A percentile compares a stretch with the other conserved stretches of the same genome.
Conservation (phyloP, 257 asterid species). For the Solanum appendiculatum region DNA sequence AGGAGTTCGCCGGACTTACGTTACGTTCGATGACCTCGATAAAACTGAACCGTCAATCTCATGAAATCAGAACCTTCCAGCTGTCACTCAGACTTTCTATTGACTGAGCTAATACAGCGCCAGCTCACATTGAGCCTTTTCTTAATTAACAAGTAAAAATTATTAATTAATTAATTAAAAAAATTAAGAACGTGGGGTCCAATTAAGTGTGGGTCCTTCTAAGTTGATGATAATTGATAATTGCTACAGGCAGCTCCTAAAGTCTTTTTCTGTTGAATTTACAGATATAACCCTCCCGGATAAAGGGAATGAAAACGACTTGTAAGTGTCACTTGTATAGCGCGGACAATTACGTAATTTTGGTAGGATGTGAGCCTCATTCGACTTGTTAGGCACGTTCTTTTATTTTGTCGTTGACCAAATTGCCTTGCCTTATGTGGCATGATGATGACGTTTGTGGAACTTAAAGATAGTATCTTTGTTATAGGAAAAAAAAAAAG, state of each 20-base stretch:
- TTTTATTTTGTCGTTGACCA: neutral
- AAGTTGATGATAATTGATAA: neutral
- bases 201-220: neutral
- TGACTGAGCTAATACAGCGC: neutral
- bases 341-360: neutral
- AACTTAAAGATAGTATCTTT: neutral
- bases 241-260: neutral
- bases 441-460: neutral
- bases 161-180: neutral
- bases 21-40: neutral
- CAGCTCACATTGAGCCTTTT: neutral
- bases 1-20: neutral
- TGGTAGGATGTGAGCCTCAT: neutral
- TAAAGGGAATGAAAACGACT: neutral
- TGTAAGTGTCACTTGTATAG: neutral
- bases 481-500: neutral
- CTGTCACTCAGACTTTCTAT: neutral
- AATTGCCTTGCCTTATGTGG: neutral
- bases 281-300: neutral
- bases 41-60: neutral
- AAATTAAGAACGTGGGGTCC: neutral
- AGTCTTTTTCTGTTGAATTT: neutral
- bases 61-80: neutral
- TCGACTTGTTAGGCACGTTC: neutral
- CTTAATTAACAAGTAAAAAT: neutral